Conservation (phyloP, 148 eudicot genomes). For the Vaccinium myrtillus region DNA sequence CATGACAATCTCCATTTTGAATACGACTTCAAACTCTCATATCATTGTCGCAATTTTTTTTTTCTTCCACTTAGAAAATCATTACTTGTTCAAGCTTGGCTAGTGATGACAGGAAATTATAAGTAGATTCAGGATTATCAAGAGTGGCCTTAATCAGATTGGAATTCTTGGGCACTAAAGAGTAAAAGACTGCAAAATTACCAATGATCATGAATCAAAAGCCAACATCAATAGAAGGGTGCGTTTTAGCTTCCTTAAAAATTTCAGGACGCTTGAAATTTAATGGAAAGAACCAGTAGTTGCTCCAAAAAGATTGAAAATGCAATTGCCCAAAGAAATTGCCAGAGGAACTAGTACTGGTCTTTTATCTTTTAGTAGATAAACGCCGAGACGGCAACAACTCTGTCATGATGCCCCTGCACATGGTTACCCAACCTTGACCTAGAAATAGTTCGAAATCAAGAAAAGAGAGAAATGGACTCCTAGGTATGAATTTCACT, state of each 20-base stretch:
- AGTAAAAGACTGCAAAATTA: not conserved
- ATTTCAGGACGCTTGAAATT: not conserved
- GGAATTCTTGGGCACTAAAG: constrained; percentile 3
- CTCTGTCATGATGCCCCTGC: not conserved
- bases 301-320: not conserved
- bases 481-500: not conserved
- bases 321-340: not conserved
- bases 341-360: not conserved
- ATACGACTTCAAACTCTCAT: not conserved
- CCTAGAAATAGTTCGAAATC: not conserved
- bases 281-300: not conserved
- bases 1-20: not conserved
- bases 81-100: not conserved
- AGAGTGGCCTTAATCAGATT: not conserved
- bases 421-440: not conserved
- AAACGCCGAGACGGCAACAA: not conserved
- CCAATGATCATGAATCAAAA: not conserved
- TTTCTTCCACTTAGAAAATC: not conserved
- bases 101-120: not conserved
- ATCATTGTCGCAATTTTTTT: not conserved
- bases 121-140: not conserved
- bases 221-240: not conserved
- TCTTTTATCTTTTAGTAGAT: not conserved
- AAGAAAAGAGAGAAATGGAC: not conserved
- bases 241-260: not conserved